Percentiles rank a stretch among this genome's conserved stretches.
These are phyloP conservation scores for Xylariaceae sp. DNA, from an alignment of 2,329 filamentous ascomycete species.

Conservation along the genomic window DNA sequence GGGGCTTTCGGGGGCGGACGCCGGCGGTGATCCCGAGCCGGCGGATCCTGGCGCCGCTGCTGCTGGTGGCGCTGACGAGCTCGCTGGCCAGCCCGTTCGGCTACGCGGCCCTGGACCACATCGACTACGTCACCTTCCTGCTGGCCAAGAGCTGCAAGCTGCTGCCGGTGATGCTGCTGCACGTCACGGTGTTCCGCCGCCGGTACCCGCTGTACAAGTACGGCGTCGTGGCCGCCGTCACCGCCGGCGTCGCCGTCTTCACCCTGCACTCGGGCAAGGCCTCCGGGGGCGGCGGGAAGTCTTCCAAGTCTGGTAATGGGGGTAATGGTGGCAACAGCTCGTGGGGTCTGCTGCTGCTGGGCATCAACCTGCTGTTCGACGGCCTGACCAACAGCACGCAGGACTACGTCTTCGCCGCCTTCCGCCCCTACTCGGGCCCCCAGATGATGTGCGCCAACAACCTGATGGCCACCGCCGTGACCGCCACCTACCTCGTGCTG, in stretches of 20 bases:
- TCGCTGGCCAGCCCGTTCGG: conserved; percentile 92
- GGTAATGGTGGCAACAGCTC: conserved; percentile 50
- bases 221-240: conserved; percentile 83
- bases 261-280: conserved; percentile 69
- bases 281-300: conserved; percentile 39
- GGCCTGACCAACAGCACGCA: conserved; percentile 94
- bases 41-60: conserved; percentile 67
- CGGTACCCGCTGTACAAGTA: conserved; percentile 96
- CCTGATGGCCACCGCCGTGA: conserved; percentile 73
- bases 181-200: conserved; percentile 84
- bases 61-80: conserved; percentile 79
- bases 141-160: conserved; percentile 98
- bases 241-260: conserved; percentile 87
- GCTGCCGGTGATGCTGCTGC: conserved; percentile 95
- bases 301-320: conserved; percentile 36
- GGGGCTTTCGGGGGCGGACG: conserved; percentile 36
- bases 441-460: conserved; percentile 99
- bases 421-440: conserved; percentile 75
- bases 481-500: conserved; percentile 65
- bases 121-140: conserved; percentile 97
- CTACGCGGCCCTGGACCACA: conserved; percentile 84
- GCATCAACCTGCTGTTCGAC: conserved; percentile 89
- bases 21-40: conserved; percentile 69
- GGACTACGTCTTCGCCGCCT: conserved; percentile 82
- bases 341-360: conserved; percentile 77